phyloP scores from a whole-genome alignment of 2,329 filamentous ascomycete genomes.

The Stagonosporopsis vannaccii region DNA sequence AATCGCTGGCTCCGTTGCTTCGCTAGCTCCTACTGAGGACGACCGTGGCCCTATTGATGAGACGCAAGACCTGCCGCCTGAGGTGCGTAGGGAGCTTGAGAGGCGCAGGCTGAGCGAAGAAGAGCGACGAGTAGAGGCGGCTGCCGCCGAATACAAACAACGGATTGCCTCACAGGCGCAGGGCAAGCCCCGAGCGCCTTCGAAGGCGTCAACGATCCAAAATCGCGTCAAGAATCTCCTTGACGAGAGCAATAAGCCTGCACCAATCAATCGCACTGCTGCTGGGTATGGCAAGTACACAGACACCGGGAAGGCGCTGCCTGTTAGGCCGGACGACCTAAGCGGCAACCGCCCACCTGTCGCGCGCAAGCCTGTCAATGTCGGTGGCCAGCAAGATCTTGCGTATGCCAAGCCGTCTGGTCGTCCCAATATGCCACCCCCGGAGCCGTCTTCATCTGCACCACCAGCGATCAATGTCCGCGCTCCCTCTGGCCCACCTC shows the following conservation, averaged over 20 bases:
- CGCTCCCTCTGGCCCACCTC: constrained; percentile 47
- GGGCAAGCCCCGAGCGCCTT: constrained; percentile 53
- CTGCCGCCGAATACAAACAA: constrained; percentile 85
- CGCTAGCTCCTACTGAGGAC: constrained; percentile 70
- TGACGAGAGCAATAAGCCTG: constrained; percentile 69
- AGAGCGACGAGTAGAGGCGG: constrained; percentile 86
- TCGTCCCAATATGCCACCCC: constrained; percentile 32
- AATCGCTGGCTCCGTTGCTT: constrained; percentile 75
- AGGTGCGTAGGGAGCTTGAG: constrained; percentile 90
- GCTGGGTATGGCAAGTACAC: constrained; percentile 91
- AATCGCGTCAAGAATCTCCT: constrained; percentile 87
- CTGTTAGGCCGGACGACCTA: constrained; percentile 40
- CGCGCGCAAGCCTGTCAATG: constrained; percentile 58
- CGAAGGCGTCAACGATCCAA: constrained; percentile 83
- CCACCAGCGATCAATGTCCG: constrained; percentile 42
- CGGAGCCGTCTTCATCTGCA: constrained; percentile 41
- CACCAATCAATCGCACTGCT: constrained; percentile 71
- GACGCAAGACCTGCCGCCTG: constrained; percentile 77
- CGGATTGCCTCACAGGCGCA: constrained; percentile 70
- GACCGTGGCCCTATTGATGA: constrained; percentile 70
- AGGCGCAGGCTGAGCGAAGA: constrained; percentile 82
- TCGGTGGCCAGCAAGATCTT: constrained; percentile 33
- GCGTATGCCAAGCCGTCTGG: constrained; percentile 37
- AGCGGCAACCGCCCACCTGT: constrained; percentile 28
- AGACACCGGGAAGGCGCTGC: constrained; percentile 50